phyloP scores from a whole-genome alignment of 495 filamentous ascomycete species.

The Terfezia claveryi region DNA sequence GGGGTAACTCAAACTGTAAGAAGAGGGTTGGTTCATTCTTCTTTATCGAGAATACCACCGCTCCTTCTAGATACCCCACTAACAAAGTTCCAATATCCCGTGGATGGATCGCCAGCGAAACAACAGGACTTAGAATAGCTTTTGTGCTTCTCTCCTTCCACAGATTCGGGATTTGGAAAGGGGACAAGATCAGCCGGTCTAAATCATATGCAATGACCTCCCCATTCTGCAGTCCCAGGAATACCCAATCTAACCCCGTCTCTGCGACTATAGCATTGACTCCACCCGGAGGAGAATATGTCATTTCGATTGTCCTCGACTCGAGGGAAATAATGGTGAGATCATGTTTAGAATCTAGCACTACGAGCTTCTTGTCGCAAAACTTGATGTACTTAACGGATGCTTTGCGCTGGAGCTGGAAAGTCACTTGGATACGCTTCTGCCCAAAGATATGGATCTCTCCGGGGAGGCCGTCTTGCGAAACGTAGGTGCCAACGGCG shows the following conservation, averaged over 20 bases:
- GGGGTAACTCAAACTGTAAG: constrained; percentile 61
- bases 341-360: constrained; percentile 66
- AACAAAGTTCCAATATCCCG: constrained; percentile 80
- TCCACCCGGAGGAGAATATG: constrained; percentile 49
- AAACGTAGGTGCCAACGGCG: constrained; percentile 74
- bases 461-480: constrained; percentile 43
- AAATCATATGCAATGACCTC: constrained; percentile 81
- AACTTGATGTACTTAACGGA: constrained; percentile 54
- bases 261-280: constrained; percentile 55
- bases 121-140: constrained; percentile 33
- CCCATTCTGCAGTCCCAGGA: constrained; percentile 53
- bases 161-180: constrained; percentile 42
- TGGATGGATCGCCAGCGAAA: constrained; percentile 69
- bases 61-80: constrained; percentile 70
- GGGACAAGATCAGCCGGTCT: constrained; percentile 29
- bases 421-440: constrained; percentile 48
- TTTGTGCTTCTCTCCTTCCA: constrained; percentile 47
- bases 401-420: constrained; percentile 40
- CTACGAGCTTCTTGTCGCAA: constrained; percentile 35
- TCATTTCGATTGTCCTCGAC: constrained; percentile 7
- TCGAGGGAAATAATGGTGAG: constrained; percentile 41
- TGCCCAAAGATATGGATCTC: constrained; percentile 85
- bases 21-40: constrained; percentile 52
- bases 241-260: constrained; percentile 73
- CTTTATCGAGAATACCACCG: constrained; percentile 81